Base-by-base conservation (phyloP, 306 rosid genomes). In the Ziziphus jujuba region DNA sequence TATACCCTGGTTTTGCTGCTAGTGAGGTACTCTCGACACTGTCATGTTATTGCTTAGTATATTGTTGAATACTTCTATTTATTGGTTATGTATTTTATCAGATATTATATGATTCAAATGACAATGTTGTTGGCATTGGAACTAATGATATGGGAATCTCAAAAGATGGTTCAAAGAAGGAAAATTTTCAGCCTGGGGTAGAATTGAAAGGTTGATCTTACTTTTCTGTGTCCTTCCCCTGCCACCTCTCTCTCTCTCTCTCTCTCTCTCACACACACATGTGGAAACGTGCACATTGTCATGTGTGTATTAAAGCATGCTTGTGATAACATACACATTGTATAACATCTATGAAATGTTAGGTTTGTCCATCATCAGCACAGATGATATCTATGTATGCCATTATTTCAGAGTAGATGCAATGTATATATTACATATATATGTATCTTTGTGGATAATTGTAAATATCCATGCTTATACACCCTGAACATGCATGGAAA, bases 1-100 rank as follows among this genome's bases (percentile, higher is more conserved):
- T 92, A 82, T 92, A 87, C 80, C 96, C 97, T 57, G 97, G 98
- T 65, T 92, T 92, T 78, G 91, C 96, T 74, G 98, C 96, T 62
- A 90, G 92, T 68, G 96, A 92, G 96, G 98, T 92, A 82, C 77
- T 66, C 51, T 59, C 50, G 43, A 69, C 62, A 33, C 51, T 76
- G 51, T 71, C 66, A 28, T 68, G 48, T 19, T 53, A 21, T 56
- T 70, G 40, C 58, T 78, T 63, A 55, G 43, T 58, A 62, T 68
- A 9, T 45, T 55, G 28, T 67, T 72, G 49, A 40, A 69, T 60
- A 47, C 70, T 56, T 65, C 8, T 36, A 45, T n/a, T 71, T n/a
- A 51, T 20, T 60, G 21, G 25, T 23, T 40, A 49, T 71, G 63
- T 72, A 71, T 23, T 52, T 76, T 57, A 40, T 22, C 93, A 92